Evolutionary conservation across 257 asterid species (phyloP).

Genomic region (Eustoma russellianum): DNA sequence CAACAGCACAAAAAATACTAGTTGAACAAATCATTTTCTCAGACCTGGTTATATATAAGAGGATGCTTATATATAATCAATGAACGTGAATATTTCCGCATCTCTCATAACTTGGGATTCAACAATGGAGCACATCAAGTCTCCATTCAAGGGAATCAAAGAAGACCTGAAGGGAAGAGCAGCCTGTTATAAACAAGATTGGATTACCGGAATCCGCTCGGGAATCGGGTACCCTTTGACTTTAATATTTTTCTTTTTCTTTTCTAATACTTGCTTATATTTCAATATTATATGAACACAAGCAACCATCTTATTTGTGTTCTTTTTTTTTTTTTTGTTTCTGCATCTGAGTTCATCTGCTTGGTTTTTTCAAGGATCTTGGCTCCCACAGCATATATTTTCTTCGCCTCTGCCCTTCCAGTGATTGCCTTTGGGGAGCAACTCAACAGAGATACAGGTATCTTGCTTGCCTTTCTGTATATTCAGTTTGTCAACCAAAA

Average conservation of each 20-base stretch:
- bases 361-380: slow-evolving; percentile 25
- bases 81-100: no score
- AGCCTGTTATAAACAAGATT: slow-evolving; percentile 42
- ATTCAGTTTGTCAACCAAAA: neutral
- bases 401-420: slow-evolving; percentile 60
- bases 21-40: neutral
- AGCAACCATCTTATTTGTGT: no score
- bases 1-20: no score
- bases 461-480: no score
- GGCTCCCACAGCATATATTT: slow-evolving; percentile 54
- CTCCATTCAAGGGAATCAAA: slow-evolving; percentile 32
- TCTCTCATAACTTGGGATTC: neutral
- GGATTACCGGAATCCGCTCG: slow-evolving; percentile 32
- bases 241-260: neutral
- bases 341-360: neutral
- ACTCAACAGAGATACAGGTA: slow-evolving; percentile 49
- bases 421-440: slow-evolving; percentile 65
- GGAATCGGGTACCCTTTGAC: slow-evolving; percentile 22
- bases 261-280: neutral
- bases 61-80: neutral
- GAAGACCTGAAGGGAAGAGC: slow-evolving; percentile 34
- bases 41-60: neutral
- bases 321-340: no score
- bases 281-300: neutral
- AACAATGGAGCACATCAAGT: slow-evolving; percentile 11